Evolutionary conservation across 768 basidiomycete species (phyloP), one percentile per base, ranked within the genome.

Genomic region (Lepiota venenata): DNA sequence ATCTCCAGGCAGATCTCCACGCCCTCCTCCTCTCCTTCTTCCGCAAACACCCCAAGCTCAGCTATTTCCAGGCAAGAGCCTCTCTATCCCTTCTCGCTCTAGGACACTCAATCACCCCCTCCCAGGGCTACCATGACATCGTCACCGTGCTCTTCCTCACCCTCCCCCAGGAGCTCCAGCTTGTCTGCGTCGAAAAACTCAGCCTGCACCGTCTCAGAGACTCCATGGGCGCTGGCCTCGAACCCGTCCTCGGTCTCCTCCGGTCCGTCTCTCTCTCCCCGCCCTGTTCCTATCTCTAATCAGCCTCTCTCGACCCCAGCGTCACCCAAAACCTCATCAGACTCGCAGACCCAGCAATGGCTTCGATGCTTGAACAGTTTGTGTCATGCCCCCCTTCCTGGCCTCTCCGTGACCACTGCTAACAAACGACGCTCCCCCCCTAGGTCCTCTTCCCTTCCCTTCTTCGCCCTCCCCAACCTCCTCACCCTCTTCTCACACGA

Each of bases 401-500:
- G 41, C 22, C 47, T 25, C n/a, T n/a, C n/a, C n/a, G n/a, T n/a
- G n/a, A n/a, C n/a, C n/a, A n/a, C n/a, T n/a, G 3, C 45, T 48
- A 52, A 20, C 58, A 37, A 37, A n/a, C n/a, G n/a, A n/a, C n/a
- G n/a, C n/a, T n/a, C n/a, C 35, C 39, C 32, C 38, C 57, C 43
- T 20, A 91, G 88, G 49, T 81, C 77, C 22, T 82, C 89, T 0
- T 90, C 89, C 0, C 75, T 95, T 1, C 94, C 94, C 0, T 96
- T 93, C 64, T 91, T 88, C 65, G 91, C 93, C 0, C 79, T 98
- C 15, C 91, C 93, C 3, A 91, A 93, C 70, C 81, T 97, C 29
- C 74, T 98, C 32, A 96, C 93, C 0, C 79, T 96, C 27, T 93
- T 98, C 71, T 85, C 94, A 10, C 94, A 98, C 66, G 93, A 97